Conservation (phyloP, 2,329 filamentous ascomycete genomes). For the Acarospora socialis region DNA sequence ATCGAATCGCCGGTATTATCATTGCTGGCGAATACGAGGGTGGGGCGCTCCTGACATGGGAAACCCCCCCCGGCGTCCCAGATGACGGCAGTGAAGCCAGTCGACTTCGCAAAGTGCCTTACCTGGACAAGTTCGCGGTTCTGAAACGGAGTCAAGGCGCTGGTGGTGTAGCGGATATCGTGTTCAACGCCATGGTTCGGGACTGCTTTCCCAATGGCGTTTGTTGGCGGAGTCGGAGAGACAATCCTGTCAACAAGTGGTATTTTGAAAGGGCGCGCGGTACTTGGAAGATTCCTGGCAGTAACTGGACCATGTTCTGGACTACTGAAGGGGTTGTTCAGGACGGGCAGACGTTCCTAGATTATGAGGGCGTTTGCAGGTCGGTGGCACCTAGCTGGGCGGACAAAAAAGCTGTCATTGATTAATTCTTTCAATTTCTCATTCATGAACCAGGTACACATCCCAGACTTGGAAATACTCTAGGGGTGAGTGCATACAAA, state of each 20-base stretch:
- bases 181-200: conserved; percentile 90
- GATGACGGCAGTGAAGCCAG: conserved; percentile 40
- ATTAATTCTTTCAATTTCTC: no score
- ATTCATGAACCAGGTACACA: no score
- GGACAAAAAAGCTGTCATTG: conserved; percentile 43
- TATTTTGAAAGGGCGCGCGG: conserved; percentile 87
- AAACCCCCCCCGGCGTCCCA: conserved; percentile 49
- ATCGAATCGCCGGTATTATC: conserved; percentile 77
- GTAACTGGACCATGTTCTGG: conserved; percentile 98
- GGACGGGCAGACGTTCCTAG: conserved; percentile 40
- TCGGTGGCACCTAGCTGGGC: conserved; percentile 49
- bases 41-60: conserved; percentile 89
- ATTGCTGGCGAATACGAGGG: conserved; percentile 95
- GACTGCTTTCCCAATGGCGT: conserved; percentile 79
- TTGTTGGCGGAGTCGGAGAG: conserved; percentile 77
- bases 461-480: no score
- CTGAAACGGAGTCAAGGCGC: conserved; percentile 76
- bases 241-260: conserved; percentile 98
- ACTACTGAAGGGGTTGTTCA: conserved; percentile 55
- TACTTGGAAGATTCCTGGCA: conserved; percentile 65
- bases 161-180: conserved; percentile 83
- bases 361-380: conserved; percentile 65
- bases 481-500: no score
- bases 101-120: conserved; percentile 72
- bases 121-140: conserved; percentile 95